These are phyloP conservation scores for Boletus huronensis DNA, from an alignment of 768 basidiomycete genomes.

Conservation along the genomic window DNA sequence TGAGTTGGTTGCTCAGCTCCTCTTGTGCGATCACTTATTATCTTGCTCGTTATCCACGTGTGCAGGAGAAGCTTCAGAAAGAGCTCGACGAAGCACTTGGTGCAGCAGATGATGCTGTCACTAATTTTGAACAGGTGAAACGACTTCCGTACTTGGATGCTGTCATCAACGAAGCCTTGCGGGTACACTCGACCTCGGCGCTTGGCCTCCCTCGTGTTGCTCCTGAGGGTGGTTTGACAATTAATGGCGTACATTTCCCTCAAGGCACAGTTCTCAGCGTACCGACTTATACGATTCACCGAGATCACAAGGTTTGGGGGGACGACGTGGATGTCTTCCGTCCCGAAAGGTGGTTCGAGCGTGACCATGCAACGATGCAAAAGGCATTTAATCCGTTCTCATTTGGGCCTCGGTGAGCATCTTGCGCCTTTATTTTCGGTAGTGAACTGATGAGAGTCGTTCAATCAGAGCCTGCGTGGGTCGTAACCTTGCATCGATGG, in stretches of 20 bases:
- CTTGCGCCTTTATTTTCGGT: neutral
- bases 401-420: constrained; percentile 64
- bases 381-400: constrained; percentile 86
- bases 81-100: constrained; percentile 66
- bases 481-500: constrained; percentile 75
- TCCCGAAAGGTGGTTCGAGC: constrained; percentile 85
- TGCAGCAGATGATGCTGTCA: constrained; percentile 56
- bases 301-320: constrained; percentile 71
- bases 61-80: constrained; percentile 67
- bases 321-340: constrained; percentile 68
- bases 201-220: constrained; percentile 80
- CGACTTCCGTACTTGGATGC: constrained; percentile 77
- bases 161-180: constrained; percentile 81
- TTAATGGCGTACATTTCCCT: constrained; percentile 55
- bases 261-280: constrained; percentile 75
- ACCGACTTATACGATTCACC: constrained; percentile 81
- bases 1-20: constrained; percentile 47
- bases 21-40: constrained; percentile 88
- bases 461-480: constrained; percentile 72
- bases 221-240: constrained; percentile 67
- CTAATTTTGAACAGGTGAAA: constrained; percentile 68
- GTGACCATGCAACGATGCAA: constrained; percentile 55
- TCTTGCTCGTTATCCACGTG: constrained; percentile 62
- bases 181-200: constrained; percentile 80
- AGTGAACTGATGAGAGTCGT: constrained; percentile 3